Evolutionary conservation across 352 stramenopile genomes (phyloP).

Genomic region (Globisporangium solare): DNA sequence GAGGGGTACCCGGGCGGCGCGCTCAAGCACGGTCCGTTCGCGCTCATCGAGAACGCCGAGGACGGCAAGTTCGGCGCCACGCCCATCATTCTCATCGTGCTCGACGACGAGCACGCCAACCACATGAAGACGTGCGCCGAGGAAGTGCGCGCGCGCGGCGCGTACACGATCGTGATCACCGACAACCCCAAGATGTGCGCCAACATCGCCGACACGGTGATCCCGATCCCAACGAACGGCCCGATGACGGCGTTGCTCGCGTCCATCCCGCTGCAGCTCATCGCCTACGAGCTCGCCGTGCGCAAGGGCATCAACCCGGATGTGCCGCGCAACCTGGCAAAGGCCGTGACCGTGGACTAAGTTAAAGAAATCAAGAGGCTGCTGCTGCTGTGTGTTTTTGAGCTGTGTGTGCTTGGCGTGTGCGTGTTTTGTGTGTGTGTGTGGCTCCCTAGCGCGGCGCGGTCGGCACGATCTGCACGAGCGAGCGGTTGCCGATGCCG

Average conservation of each 20-base stretch:
- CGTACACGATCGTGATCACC: constrained; percentile 97
- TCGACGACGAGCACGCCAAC: constrained; percentile 96
- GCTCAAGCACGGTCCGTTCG: constrained; percentile 98
- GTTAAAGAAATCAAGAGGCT: constrained; percentile 8
- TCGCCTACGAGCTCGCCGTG: constrained; percentile 97
- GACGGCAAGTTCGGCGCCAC: constrained; percentile 94
- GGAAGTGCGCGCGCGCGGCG: constrained; percentile 95
- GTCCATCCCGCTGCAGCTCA: constrained; percentile 96
- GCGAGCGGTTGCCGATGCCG: constrained; percentile 34
- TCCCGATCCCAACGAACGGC: constrained; percentile 96
- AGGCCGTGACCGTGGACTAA: constrained; percentile 99
- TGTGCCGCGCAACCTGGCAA: constrained; percentile 97
- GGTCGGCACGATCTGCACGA: constrained; percentile 40
- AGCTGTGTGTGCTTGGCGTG: background rate
- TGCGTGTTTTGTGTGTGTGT: background rate
- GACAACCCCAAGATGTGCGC: constrained; percentile 93
- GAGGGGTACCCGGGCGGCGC: constrained; percentile 97
- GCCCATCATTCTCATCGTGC: constrained; percentile 96
- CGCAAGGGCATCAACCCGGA: constrained; percentile 97
- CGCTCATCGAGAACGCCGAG: constrained; percentile 94
- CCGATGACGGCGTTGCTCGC: constrained; percentile 95
- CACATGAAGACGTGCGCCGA: constrained; percentile 95
- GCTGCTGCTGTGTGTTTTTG: background rate
- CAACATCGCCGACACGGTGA: constrained; percentile 91
- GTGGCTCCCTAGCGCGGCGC: background rate